Evolutionary conservation across 2,329 filamentous ascomycete species (phyloP), one percentile per base, ranked within the genome.

Genomic region (Metarhizium sp.): DNA sequence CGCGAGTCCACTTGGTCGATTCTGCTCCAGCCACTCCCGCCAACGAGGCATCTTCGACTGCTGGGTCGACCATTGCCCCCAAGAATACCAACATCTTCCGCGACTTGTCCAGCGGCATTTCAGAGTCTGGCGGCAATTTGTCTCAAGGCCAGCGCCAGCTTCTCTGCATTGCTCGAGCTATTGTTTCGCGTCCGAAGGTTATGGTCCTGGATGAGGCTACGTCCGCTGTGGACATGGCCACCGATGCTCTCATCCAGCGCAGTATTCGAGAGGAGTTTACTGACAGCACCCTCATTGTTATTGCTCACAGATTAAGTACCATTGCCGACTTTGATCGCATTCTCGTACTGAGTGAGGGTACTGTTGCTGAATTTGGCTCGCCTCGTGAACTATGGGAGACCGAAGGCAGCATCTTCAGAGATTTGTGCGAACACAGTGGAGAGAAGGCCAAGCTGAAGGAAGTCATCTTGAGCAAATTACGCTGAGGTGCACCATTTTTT

Each of bases 161-260:
- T 0, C 78, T 91, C 42, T 90, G 86, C 63, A 80, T 90, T 4
- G 87, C 87, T 1, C 84, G 84, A 52, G 87, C 84, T 52, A 89
- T 90, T 61, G 82, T 90, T 29, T 78, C 82, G 0, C 78, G 84
- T 0, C 87, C 88, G 3, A 86, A 87, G 65, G 83, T 92, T 62
- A 87, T 92, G 80, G 82, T 92, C 1, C 78, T 92, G 1, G 88
- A 92, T 66, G 88, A 92, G 71, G 88, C 88, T 0, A 92, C 88
- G 0, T 86, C 81, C 3, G 87, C 88, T 0, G 87, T 92, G 2
- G 88, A 91, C 67, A 89, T 90, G 84, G 75, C 78, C 45, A 91
- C 88, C 0, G 88, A 92, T 65, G 73, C 78, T 1, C 77, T 89
- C 30, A 91, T 91, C 63, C 87, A 91, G 71, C 78, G 84, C 6